These are phyloP conservation scores for Trichophyton schoenleinii DNA, from an alignment of 2,329 filamentous ascomycete genomes.

Conservation along the genomic window DNA sequence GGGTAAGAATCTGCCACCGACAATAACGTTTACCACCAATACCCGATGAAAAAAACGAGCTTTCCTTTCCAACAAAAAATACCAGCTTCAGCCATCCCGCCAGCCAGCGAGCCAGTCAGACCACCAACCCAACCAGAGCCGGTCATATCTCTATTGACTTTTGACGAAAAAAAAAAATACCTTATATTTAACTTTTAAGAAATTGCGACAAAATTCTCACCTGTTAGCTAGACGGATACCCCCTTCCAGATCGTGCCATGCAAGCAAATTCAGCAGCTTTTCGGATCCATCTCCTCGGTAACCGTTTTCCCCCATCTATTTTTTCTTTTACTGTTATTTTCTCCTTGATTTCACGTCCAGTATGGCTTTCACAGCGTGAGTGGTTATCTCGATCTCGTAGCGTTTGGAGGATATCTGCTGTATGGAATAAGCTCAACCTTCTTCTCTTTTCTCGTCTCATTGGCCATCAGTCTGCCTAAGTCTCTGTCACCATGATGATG, in stretches of 20 bases:
- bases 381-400: not conserved
- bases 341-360: not conserved
- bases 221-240: constrained; percentile 3
- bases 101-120: too few species aligned
- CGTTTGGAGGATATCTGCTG: not conserved
- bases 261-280: constrained; percentile 2
- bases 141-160: not conserved
- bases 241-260: not conserved
- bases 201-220: not conserved
- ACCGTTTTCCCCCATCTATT: not conserved
- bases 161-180: not conserved
- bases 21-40: not conserved
- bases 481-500: not conserved
- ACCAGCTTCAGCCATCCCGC: not conserved
- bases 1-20: constrained; percentile 2
- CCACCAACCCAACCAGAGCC: not conserved
- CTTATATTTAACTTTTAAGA: not conserved
- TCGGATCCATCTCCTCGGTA: constrained; percentile 2
- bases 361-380: not conserved
- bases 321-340: not conserved
- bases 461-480: not conserved
- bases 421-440: not conserved
- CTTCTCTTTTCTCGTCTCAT: not conserved
- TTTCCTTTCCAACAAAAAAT: not conserved
- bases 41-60: not conserved